Conservation (phyloP, 768 basidiomycete species). For the Gautieria morchelliformis region DNA sequence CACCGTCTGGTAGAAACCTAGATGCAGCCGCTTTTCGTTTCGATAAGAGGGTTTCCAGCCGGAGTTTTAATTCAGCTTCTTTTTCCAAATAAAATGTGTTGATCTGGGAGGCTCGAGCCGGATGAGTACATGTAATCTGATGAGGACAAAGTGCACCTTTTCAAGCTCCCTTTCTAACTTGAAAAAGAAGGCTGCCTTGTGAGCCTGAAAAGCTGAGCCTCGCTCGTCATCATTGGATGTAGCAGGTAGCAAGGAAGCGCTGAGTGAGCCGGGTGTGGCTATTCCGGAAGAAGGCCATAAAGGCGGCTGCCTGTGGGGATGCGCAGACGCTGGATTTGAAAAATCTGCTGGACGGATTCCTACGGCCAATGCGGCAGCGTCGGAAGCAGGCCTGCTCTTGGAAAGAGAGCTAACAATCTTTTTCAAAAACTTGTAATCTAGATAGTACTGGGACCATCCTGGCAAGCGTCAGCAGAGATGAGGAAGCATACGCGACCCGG, state of each 20-base stretch:
- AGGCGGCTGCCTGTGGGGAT: conserved; percentile 21
- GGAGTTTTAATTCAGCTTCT: conserved; percentile 86
- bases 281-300: conserved; percentile 14
- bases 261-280: conserved; percentile 7
- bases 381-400: conserved; percentile 81
- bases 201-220: conserved; percentile 82
- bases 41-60: conserved; percentile 86
- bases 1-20: conserved; percentile 58
- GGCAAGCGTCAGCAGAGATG: not conserved
- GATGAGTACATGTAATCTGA: not conserved
- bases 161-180: conserved; percentile 95
- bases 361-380: conserved; percentile 78
- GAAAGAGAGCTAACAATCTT: conserved; percentile 96
- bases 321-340: conserved; percentile 25
- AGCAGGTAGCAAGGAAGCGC: conserved; percentile 34
- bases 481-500: not conserved
- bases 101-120: conserved; percentile 46
- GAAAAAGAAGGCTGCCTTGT: conserved; percentile 98
- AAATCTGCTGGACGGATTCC: conserved; percentile 66
- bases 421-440: conserved; percentile 97
- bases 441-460: conserved; percentile 92
- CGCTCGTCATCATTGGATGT: conserved; percentile 61
- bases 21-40: conserved; percentile 81
- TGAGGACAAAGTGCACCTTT: conserved; percentile 47
- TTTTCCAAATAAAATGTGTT: conserved; percentile 97